Evolutionary conservation across 768 basidiomycete genomes (phyloP), one percentile per base, ranked within the genome.

Genomic region (Cyclocybe aegerita): DNA sequence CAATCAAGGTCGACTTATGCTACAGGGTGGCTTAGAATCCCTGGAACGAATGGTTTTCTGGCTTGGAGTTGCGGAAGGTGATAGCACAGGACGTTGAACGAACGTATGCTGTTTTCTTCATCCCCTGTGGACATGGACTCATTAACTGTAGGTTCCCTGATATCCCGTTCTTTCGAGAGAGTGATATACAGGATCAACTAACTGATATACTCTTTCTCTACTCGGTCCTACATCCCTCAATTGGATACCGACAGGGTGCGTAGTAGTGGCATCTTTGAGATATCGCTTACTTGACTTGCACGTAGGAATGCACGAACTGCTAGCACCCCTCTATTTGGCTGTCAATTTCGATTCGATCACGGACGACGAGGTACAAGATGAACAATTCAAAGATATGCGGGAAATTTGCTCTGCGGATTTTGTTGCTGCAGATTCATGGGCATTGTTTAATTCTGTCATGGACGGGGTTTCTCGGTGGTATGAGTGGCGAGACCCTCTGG

Each of bases 31-130:
- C 31, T 43, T 53, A 95, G 85, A 97, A 95, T 68, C 95, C 95
- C 8, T 99, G 97, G 97, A 88, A 84, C 58, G 81, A 84, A 41
- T 98, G 93, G 92, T 99, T 98, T 67, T 75, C 83, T 29, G 82
- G 93, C 36, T 78, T 94, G 12, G 97, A 98, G 52, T 73, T 98
- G 35, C 79, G 94, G 33, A 93, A 88, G 64, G 90, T 83, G 9
- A 97, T 99, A 42, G 70, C 83, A 35, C 93, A 97, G 68, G 97
- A 99, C 63, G 97, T 99, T 0, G 93, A 97, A 59, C 78, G 97
- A 60, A 98, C 97, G 86, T 94, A 68, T 36, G 17, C 30, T 53
- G 38, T 45, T 44, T 50, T 50, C 37, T 47, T 23, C 37, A 43
- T 49, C 17, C 48, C 29, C 29, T n/a, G 14, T 14, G 12, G n/a